Base-by-base conservation (phyloP, 805 yeast species). In the Myxozyma udenii region DNA sequence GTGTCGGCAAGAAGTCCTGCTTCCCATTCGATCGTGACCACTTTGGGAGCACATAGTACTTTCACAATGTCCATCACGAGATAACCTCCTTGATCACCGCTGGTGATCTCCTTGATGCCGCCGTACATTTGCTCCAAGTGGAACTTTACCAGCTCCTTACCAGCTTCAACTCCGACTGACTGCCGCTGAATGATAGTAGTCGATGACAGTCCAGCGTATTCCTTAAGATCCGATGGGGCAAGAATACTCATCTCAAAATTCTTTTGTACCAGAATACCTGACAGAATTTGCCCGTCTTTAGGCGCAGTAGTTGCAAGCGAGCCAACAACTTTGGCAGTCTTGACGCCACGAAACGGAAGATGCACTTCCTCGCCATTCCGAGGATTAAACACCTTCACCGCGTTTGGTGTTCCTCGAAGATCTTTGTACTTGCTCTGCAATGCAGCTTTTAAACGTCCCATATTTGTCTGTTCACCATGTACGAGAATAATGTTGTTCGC, bases 51-150 rank as follows among this genome's bases (percentile, higher is more conserved):
- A 12, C 80, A 68, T 42, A 74, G 79, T 61, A 77, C 75, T 53
- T 66, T 76, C 33, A 85, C 77, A 35, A 78, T 78, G 52, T 85
- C 83, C n/a, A 85, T 74, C 51, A 68, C 69, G 21, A 39, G 40
- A 21, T 26, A 33, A 42, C 44, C 50, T 36, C 41, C 7, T 28
- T 28, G 12, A 30, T 42, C 55, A 18, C 46, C 44, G 47, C 79
- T 82, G 46, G 74, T 74, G 2, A 81, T 50, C 1, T 87, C 78
- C 41, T 83, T 81, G 3, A 89, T 78, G 63, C 76, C 79, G 1
- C 97, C 98, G 75, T 91, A 93, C 98, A 93, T 93, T 66, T 90
- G 98, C 52, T 84, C 80, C 51, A 93, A 76, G 65, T 93, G 98
- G 89, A 95, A 93, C 54, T 79, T 77, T 53, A 93, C 80, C 51